Percentiles rank a stretch among this genome's conserved stretches.
Evolutionary conservation across 2,329 filamentous ascomycete genomes (phyloP).

Genomic region (Hypoxylon sp.): DNA sequence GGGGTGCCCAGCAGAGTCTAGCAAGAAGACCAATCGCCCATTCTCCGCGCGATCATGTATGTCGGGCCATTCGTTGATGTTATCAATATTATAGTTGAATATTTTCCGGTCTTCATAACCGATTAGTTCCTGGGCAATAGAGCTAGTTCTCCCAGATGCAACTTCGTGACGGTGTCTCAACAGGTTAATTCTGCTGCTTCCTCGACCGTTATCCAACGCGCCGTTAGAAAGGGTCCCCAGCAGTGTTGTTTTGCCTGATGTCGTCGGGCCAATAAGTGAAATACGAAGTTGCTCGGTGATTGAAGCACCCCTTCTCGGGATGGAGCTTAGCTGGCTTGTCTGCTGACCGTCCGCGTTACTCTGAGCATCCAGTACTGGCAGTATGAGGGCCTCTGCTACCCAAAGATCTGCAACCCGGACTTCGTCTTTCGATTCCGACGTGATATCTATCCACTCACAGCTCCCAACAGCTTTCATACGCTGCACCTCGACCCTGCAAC

Average conservation of each 20-base stretch:
- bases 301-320: conserved; percentile 62
- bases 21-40: conserved; percentile 86
- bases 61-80: conserved; percentile 93
- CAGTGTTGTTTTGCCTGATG: conserved; percentile 91
- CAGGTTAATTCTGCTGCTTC: conserved; percentile 88
- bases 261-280: conserved; percentile 89
- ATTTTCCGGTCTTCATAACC: conserved; percentile 77
- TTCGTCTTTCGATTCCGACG: conserved; percentile 48
- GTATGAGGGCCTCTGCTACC: conserved; percentile 92
- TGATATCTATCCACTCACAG: conserved; percentile 78
- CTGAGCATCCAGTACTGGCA: conserved; percentile 71
- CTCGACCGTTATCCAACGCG: conserved; percentile 89
- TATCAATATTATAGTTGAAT: conserved; percentile 87
- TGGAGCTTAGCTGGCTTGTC: conserved; percentile 29
- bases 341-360: conserved; percentile 45
- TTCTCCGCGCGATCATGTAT: conserved; percentile 83
- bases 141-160: conserved; percentile 90
- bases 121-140: conserved; percentile 91
- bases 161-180: conserved; percentile 96
- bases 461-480: conserved; percentile 87
- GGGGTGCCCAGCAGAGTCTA: conserved; percentile 92
- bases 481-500: conserved; percentile 85
- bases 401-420: conserved; percentile 71
- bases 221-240: conserved; percentile 90
- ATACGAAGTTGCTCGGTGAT: conserved; percentile 82